A percentile compares a stretch with the other conserved stretches of the same genome.
These are phyloP conservation scores for Rhodamnia argentea DNA, from an alignment of 345 rosid species.

Conservation along the genomic window DNA sequence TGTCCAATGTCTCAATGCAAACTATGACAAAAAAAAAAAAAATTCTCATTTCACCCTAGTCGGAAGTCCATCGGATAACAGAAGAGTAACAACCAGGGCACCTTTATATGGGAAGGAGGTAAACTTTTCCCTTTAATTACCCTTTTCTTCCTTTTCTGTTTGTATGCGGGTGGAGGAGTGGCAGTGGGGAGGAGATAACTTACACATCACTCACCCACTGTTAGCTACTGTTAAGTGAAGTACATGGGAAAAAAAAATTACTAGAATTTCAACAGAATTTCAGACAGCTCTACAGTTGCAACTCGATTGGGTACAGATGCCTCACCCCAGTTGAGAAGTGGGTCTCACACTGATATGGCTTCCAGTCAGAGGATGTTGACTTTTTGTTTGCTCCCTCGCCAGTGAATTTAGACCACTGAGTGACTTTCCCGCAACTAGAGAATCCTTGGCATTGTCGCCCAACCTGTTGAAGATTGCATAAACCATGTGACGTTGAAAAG, in stretches of 20 bases:
- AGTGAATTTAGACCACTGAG: slow-evolving; percentile 5
- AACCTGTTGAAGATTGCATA: slow-evolving; percentile 17
- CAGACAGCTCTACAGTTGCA: background rate
- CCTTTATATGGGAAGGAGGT: background rate
- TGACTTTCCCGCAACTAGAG: slow-evolving; percentile 15
- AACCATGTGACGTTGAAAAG: background rate
- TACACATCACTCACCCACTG: background rate
- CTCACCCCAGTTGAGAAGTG: background rate
- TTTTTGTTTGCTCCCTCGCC: background rate
- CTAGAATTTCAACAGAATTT: background rate
- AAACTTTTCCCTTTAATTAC: background rate
- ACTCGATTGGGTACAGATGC: background rate
- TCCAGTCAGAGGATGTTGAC: background rate
- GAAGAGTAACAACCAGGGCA: background rate
- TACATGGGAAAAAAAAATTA: background rate
- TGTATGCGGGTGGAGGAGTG: background rate
- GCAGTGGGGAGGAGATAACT: background rate
- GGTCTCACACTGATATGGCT: background rate
- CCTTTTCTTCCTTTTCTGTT: background rate
- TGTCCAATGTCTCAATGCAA: background rate
- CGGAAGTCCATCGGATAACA: background rate
- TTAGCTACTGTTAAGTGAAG: background rate
- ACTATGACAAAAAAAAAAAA: background rate
- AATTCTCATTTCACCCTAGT: background rate
- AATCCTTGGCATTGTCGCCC: slow-evolving; percentile 3